These are phyloP conservation scores for Tubosaeta brunneosetosa DNA, from an alignment of 768 basidiomycete species.

Conservation along the genomic window DNA sequence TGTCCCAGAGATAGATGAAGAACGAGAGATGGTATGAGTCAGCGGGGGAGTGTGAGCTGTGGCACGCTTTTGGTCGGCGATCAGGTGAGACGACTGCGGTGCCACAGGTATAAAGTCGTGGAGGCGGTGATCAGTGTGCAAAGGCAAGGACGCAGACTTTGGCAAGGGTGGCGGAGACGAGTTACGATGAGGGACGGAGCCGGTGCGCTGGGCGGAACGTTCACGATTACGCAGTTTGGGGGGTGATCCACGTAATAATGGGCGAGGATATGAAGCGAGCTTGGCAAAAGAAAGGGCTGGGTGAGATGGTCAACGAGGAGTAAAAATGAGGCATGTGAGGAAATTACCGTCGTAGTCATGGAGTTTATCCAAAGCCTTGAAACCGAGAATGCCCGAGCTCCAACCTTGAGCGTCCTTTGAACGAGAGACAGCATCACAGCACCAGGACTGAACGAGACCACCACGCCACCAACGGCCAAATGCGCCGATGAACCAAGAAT, in stretches of 20 bases:
- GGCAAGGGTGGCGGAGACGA: constrained; percentile 81
- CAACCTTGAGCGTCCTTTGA: constrained; percentile 68
- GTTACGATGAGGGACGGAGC: constrained; percentile 44
- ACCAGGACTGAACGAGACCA: constrained; percentile 77
- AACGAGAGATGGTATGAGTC: constrained; percentile 21
- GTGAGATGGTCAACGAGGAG: constrained; percentile 7
- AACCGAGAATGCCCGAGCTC: constrained; percentile 71
- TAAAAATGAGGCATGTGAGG: neutral
- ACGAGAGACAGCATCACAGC: constrained; percentile 59
- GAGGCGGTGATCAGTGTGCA: constrained; percentile 51
- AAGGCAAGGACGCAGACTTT: constrained; percentile 73
- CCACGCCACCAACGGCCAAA: constrained; percentile 92
- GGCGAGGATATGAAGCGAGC: constrained; percentile 42
- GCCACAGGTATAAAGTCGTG: constrained; percentile 25
- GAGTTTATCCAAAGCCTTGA: constrained; percentile 69
- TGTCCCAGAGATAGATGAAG: constrained; percentile 16
- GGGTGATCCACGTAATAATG: constrained; percentile 44
- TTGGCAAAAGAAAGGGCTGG: constrained; percentile 50
- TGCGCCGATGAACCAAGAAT: constrained; percentile 87
- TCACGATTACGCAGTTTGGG: constrained; percentile 57
- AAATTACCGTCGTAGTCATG: constrained; percentile 61
- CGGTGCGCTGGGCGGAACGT: constrained; percentile 43
- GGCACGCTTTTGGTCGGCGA: constrained; percentile 25
- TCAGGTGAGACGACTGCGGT: constrained; percentile 19
- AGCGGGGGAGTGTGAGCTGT: constrained; percentile 26